Percentiles rank a stretch among this genome's conserved stretches.
Evolutionary conservation across 1,139 yeast species (phyloP).

Genomic region (Suhomyces maxii): DNA sequence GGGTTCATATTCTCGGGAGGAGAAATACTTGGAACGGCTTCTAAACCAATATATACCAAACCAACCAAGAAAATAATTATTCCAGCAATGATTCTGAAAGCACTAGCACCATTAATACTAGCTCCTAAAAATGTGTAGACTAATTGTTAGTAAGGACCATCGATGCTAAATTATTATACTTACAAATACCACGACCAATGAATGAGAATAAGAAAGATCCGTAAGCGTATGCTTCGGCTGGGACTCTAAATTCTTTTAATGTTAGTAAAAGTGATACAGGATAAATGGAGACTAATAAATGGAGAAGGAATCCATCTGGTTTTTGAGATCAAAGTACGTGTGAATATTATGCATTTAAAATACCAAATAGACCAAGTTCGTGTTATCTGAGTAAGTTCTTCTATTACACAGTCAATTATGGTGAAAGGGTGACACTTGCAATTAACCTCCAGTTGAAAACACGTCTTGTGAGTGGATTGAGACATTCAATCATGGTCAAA

Average conservation of each 20-base stretch:
- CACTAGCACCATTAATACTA: slow-evolving; percentile 59
- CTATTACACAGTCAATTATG: too few relatives aligned
- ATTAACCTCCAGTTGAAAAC: too few relatives aligned
- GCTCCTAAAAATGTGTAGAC: slow-evolving; percentile 70
- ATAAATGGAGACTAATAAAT: too few relatives aligned
- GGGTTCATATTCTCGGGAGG: slow-evolving; percentile 74
- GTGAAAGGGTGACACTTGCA: too few relatives aligned
- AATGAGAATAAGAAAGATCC: slow-evolving; percentile 83
- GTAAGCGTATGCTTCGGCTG: slow-evolving; percentile 66
- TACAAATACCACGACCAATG: slow-evolving; percentile 76
- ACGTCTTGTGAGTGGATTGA: too few relatives aligned
- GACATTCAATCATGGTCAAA: too few relatives aligned
- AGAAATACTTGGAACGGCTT: slow-evolving; percentile 67
- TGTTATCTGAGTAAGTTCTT: too few relatives aligned
- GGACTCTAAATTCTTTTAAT: slow-evolving; percentile 56
- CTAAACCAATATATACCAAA: slow-evolving; percentile 56
- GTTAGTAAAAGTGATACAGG: slow-evolving; percentile 14
- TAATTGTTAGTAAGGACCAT: slow-evolving; percentile 21
- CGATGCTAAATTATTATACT: slow-evolving; percentile 21
- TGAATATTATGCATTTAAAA: too few relatives aligned
- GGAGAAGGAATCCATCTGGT: too few relatives aligned
- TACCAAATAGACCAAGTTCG: too few relatives aligned
- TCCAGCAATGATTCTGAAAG: slow-evolving; percentile 56
- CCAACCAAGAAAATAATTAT: slow-evolving; percentile 60
- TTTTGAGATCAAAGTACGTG: too few relatives aligned